Evolutionary conservation across 192 early-diverging fungal species (phyloP), one percentile per base, ranked within the genome.

Genomic region (Rhizophagus prolifer): DNA sequence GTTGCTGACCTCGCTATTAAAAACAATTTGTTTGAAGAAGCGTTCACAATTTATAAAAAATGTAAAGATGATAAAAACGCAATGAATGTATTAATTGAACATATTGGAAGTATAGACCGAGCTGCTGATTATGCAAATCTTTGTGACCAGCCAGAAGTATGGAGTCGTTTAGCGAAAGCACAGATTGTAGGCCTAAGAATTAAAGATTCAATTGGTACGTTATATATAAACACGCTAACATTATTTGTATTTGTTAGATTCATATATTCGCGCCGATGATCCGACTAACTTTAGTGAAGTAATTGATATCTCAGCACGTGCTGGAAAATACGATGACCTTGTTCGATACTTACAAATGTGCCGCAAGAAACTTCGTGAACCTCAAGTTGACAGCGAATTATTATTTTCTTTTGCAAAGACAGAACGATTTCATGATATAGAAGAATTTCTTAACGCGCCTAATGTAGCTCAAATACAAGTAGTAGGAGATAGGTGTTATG

Each of bases 331-430:
- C 79, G 95, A 97, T 64, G 97, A 98, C 66, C 83, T 99, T 74
- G 92, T 98, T 58, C 91, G 92, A n/a, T 99, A 91, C 86, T 86
- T 99, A 41, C 88, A 94, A 81, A 94, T 96, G 92, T 97, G 97
- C n/a, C 93, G 95, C 79, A 96, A 94, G 84, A 92, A 93, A 80
- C 88, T 96, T 28, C 94, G 98, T 66, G 97, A 99, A 85, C 94
- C 98, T 9, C 83, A 89, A n/a, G 90, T 98, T 44, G 98, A 99
- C 82, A 97, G 90, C 58, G 97, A 99, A 83, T 88, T 99, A 13
- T 75, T 98, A 62, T 98, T 95, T 85, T 94, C 96, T 2, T 99
- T 90, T 81, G 98, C 98, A 72, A 97, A 97, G 89, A 98, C 96
- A 4, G 89, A 94, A 77, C 91, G 94, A 26, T 82, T 97, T 72